Base-by-base conservation (phyloP, 495 filamentous ascomycete species). In the Trichoderma asperelloides region DNA sequence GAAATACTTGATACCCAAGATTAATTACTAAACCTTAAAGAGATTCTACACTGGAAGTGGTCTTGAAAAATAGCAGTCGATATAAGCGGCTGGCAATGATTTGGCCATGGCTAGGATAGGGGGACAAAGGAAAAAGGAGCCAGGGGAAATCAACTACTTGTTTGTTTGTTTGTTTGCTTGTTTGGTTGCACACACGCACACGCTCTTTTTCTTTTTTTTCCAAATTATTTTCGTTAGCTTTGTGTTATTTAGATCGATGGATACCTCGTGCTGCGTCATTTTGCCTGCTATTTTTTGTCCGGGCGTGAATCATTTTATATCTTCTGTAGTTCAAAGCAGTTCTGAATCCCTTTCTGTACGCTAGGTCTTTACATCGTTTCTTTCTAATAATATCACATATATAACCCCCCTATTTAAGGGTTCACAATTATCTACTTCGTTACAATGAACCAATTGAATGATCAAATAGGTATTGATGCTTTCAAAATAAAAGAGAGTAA, bases 171-270 rank as follows among this genome's bases (percentile, higher is more conserved):
- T 15, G n/a, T 63, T 33, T n/a, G 23, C 57, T 62, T 63, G 13
- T 63, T 13, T 63, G 3, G 13, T 8, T 11, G 13, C 60, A 63
- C 7, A 7, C 33, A 8, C 33, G 2, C 9, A 13, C 37, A 33
- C n/a, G n/a, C 30, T 33, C 33, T 23, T 9, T 28, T 62, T 25
- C 21, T 62, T 25, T 62, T 62, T 62, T 62, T 27, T 18, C 11
- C 43, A 47, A 47, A 9, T 47, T 18, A 11, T 47, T 2, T 18
- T 47, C 43, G n/a, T 47, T 47, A 47, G 43, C 43, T 57, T 57
- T 60, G 55, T 30, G 55, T 60, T 60, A 60, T 30, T 28, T 60
- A 60, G 55, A 60, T 60, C 4, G 30, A 60, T 60, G 55, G 55
- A 60, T 28, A 60, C 16, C 55, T 60, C 55, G 55, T 60, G 55